These are phyloP conservation scores for Geranomyces michiganensis DNA, from an alignment of 192 early-diverging fungal species.

Conservation along the genomic window DNA sequence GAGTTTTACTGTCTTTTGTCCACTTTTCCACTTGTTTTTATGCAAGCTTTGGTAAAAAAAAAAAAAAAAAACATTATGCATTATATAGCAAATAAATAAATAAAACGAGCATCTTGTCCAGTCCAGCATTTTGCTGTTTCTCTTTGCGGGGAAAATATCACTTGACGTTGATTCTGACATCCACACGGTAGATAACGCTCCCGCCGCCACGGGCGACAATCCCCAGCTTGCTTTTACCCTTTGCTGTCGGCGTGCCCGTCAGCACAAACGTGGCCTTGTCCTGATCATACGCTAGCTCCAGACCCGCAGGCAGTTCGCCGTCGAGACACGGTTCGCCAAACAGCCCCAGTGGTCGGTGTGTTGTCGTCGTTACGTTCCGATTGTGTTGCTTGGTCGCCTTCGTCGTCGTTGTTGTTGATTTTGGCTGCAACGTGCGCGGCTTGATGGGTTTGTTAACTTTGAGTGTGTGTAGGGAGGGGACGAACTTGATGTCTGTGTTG, in stretches of 20 bases:
- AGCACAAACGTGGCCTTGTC: neutral
- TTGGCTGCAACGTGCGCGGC: neutral
- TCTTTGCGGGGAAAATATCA: too few relatives aligned
- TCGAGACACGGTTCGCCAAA: constrained; percentile 13
- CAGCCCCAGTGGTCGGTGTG: neutral
- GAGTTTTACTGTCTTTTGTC: too few relatives aligned
- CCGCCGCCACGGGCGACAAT: constrained; percentile 3
- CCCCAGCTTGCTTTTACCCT: neutral
- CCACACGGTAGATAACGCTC: neutral
- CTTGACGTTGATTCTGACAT: constrained; percentile 1
- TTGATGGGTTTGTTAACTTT: constrained; percentile 8
- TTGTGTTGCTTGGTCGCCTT: too few relatives aligned
- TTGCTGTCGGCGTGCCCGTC: constrained; percentile 7
- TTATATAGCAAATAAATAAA: too few relatives aligned
- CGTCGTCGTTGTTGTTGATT: neutral
- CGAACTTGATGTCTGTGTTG: constrained; percentile 4
- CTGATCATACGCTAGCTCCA: neutral
- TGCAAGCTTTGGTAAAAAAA: too few relatives aligned
- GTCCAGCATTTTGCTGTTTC: too few relatives aligned
- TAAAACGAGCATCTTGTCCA: too few relatives aligned
- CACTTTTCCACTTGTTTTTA: too few relatives aligned
- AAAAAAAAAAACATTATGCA: too few relatives aligned
- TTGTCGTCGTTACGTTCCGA: neutral
- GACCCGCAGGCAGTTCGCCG: neutral
- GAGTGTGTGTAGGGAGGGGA: neutral